Percentiles rank a stretch among this genome's conserved stretches.
Conservation (phyloP, 352 stramenopile species). For the Globisporangium ultimum region DNA sequence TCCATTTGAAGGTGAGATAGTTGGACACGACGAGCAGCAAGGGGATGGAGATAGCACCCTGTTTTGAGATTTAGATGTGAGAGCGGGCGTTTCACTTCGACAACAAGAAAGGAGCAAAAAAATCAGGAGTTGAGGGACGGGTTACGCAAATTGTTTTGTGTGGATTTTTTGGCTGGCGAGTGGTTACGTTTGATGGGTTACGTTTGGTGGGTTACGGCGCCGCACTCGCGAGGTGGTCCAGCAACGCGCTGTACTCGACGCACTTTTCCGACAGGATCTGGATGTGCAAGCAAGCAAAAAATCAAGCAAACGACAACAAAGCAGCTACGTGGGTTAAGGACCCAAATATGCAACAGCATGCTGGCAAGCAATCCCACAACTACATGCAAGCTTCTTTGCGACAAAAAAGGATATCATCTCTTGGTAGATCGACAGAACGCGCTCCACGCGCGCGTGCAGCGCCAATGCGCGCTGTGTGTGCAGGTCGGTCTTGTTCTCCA, state of each 20-base stretch:
- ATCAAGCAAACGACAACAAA: too few relatives aligned
- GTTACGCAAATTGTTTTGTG: constrained; percentile 1
- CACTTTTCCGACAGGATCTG: constrained; percentile 69
- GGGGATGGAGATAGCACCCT: too few relatives aligned
- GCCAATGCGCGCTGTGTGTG: constrained; percentile 42
- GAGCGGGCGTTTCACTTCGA: too few relatives aligned
- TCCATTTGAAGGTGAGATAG: too few relatives aligned
- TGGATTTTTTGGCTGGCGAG: background rate
- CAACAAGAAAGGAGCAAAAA: background rate
- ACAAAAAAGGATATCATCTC: constrained; percentile 47
- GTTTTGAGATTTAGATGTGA: too few relatives aligned
- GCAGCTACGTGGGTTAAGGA: constrained; percentile 13
- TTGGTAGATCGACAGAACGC: constrained; percentile 52
- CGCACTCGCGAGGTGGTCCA: constrained; percentile 36
- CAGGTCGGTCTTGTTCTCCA: constrained; percentile 28
- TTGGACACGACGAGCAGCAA: too few relatives aligned
- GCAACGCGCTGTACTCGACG: constrained; percentile 53
- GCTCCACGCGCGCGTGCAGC: constrained; percentile 47
- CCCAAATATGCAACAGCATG: background rate
- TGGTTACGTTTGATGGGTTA: too few relatives aligned
- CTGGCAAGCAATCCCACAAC: too few relatives aligned
- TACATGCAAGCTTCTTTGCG: background rate
- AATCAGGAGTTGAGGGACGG: background rate
- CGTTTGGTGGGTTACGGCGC: constrained; percentile 13
- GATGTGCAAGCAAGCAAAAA: constrained; percentile 19